phyloP scores from a whole-genome alignment of 331 rosid genomes.

The Cucumis variabilis region DNA sequence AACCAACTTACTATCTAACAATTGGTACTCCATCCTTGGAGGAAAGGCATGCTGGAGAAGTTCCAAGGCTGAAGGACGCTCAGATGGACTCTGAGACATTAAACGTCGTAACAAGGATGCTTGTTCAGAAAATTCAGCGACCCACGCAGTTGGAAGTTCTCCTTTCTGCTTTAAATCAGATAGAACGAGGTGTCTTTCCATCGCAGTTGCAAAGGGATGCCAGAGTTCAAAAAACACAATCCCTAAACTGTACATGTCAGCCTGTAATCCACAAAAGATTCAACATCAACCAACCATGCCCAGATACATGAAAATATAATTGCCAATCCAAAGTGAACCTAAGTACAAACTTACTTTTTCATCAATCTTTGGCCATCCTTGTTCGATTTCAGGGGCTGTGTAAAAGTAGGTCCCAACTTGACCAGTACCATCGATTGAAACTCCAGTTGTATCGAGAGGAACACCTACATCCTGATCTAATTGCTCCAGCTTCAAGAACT shows the following conservation, averaged over 20 bases:
- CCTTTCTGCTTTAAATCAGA: slow-evolving; percentile 84
- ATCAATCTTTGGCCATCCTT: slow-evolving; percentile 99
- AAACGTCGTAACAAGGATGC: slow-evolving; percentile 65
- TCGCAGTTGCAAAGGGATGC: slow-evolving; percentile 96
- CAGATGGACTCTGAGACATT: slow-evolving; percentile 92
- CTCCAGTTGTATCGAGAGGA: slow-evolving; percentile 72
- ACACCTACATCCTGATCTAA: slow-evolving; percentile 77
- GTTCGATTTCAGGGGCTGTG: slow-evolving; percentile 99
- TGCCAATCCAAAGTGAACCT: slow-evolving; percentile 18
- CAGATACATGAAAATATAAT: slow-evolving; percentile 10
- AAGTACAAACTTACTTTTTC: slow-evolving; percentile 66
- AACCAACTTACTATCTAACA: slow-evolving; percentile 79
- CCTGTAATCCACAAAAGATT: slow-evolving; percentile 64
- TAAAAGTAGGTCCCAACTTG: slow-evolving; percentile 96
- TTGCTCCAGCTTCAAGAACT: slow-evolving; percentile 97
- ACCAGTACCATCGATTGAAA: slow-evolving; percentile 95
- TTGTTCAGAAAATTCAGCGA: slow-evolving; percentile 84
- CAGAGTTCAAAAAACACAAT: slow-evolving; percentile 97
- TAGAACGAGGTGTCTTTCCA: slow-evolving; percentile 86
- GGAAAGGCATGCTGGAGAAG: slow-evolving; percentile 82
- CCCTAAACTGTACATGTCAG: slow-evolving; percentile 99
- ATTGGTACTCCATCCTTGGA: slow-evolving; percentile 89
- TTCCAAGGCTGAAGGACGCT: slow-evolving; percentile 92
- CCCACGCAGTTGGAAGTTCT: slow-evolving; percentile 78
- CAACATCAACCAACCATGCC: slow-evolving; percentile 24